These are phyloP conservation scores for Wickerhamiella allomyrinae DNA, from an alignment of 805 yeast species.

Conservation along the genomic window DNA sequence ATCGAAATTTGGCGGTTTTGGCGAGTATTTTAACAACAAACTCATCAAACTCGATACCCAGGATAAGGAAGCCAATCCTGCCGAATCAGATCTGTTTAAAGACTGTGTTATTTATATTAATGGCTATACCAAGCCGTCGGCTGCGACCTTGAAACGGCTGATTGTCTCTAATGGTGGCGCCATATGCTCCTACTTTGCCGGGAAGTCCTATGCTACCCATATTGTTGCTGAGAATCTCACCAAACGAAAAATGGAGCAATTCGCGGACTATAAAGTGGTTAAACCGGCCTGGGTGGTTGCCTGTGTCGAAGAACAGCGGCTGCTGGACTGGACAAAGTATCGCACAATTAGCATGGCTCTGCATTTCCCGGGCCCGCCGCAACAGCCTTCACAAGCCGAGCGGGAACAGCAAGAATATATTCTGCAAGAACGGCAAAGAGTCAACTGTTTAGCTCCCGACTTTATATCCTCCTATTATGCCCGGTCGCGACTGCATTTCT, in stretches of 20 bases:
- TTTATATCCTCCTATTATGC: conserved; percentile 60
- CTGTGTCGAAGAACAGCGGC: conserved; percentile 33
- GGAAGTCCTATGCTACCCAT: conserved; percentile 69
- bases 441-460: conserved; percentile 49
- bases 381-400: conserved; percentile 3
- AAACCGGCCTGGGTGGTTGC: conserved; percentile 71
- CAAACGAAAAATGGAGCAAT: conserved; percentile 56
- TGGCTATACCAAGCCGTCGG: conserved; percentile 78
- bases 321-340: conserved; percentile 62
- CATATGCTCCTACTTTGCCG: conserved; percentile 50
- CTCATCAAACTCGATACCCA: conserved; percentile 42
- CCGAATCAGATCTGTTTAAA: conserved; percentile 38
- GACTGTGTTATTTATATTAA: conserved; percentile 66
- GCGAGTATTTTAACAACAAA: conserved; percentile 50
- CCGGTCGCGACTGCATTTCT: conserved; percentile 74
- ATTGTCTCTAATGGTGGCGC: conserved; percentile 70
- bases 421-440: conserved; percentile 8
- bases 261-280: conserved; percentile 57
- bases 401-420: conserved; percentile 11
- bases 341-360: conserved; percentile 29
- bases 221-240: conserved; percentile 69
- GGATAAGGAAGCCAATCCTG: conserved; percentile 26
- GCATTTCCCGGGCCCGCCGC: neutral
- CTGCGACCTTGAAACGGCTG: conserved; percentile 52
- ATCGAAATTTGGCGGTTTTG: conserved; percentile 47